A percentile compares a stretch with the other conserved stretches of the same genome.
Conservation (phyloP, 345 rosid species). For the Cochlearia excelsa region DNA sequence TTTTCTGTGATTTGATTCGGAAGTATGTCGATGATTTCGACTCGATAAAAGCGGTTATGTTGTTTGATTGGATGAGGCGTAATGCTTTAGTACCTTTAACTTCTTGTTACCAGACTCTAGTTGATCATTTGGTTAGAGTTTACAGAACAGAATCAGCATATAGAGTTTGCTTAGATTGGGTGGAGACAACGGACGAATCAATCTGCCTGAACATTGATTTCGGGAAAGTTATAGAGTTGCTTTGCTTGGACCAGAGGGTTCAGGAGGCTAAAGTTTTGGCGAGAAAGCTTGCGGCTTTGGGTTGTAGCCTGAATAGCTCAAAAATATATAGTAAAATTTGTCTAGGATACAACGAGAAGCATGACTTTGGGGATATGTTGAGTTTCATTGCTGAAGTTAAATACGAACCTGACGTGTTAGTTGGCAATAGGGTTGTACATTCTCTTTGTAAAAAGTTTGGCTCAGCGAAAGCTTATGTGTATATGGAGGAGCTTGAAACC, state of each 20-base stretch:
- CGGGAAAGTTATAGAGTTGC: slow-evolving; percentile 49
- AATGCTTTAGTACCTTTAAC: slow-evolving; percentile 41
- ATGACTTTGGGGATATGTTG: slow-evolving; percentile 67
- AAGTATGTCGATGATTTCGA: slow-evolving; percentile 46
- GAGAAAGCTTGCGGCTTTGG: slow-evolving; percentile 49
- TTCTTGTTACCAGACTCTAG: slow-evolving; percentile 43
- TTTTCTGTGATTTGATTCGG: slow-evolving; percentile 49
- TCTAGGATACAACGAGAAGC: slow-evolving; percentile 61
- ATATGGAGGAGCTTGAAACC: slow-evolving; percentile 51
- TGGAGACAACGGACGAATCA: slow-evolving; percentile 34
- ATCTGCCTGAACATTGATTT: slow-evolving; percentile 33
- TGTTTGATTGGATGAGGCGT: slow-evolving; percentile 54
- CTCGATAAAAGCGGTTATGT: slow-evolving; percentile 48
- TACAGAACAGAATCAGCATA: slow-evolving; percentile 46
- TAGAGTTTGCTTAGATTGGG: slow-evolving; percentile 55
- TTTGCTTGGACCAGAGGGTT: slow-evolving; percentile 59
- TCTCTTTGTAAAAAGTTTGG: slow-evolving; percentile 51
- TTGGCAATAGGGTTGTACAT: slow-evolving; percentile 60
- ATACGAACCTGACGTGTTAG: slow-evolving; percentile 41
- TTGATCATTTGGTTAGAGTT: slow-evolving; percentile 49
- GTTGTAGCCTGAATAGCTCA: slow-evolving; percentile 41
- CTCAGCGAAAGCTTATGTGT: slow-evolving; percentile 50
- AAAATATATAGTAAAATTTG: slow-evolving; percentile 46
- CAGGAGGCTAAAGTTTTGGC: slow-evolving; percentile 60
- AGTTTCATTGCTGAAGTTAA: slow-evolving; percentile 50